These are phyloP conservation scores for Craterostigma plantagineum DNA, from an alignment of 257 asterid genomes.

Conservation along the genomic window DNA sequence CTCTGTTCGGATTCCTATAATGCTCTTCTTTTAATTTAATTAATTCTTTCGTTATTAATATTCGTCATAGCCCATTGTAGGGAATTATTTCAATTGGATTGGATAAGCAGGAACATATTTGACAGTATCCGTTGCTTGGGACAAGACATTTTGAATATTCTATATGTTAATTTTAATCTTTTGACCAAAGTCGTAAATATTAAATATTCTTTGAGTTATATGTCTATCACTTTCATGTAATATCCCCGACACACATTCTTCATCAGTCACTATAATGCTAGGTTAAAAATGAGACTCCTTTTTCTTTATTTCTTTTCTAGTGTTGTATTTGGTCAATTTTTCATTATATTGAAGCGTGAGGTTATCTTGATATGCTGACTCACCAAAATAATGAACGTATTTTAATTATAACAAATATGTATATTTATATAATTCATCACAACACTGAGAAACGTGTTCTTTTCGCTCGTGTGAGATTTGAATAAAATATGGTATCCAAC, in stretches of 20 bases:
- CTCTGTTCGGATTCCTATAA: conserved; percentile 17
- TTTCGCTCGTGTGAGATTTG: conserved; percentile 67
- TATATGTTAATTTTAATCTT: no score
- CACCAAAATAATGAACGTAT: no score
- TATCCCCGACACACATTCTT: conserved; percentile 18
- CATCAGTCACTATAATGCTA: conserved; percentile 12
- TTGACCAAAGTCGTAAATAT: neutral
- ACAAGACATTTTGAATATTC: no score
- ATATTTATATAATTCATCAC: no score
- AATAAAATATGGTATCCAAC: conserved; percentile 16
- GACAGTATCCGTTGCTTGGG: no score
- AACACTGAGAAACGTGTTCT: conserved; percentile 15
- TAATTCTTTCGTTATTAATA: neutral
- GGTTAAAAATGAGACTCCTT: conserved; percentile 28
- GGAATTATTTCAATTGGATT: no score
- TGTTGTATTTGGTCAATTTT: no score
- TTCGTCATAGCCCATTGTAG: no score
- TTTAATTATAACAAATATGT: no score
- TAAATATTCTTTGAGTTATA: conserved; percentile 15
- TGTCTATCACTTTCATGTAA: conserved; percentile 17
- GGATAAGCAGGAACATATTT: no score
- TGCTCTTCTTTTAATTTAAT: conserved; percentile 11
- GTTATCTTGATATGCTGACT: no score
- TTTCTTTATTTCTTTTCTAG: conserved; percentile 23
- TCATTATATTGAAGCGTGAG: no score